phyloP scores from a whole-genome alignment of 495 filamentous ascomycete genomes.

The Massariosphaeria phaeospora region DNA sequence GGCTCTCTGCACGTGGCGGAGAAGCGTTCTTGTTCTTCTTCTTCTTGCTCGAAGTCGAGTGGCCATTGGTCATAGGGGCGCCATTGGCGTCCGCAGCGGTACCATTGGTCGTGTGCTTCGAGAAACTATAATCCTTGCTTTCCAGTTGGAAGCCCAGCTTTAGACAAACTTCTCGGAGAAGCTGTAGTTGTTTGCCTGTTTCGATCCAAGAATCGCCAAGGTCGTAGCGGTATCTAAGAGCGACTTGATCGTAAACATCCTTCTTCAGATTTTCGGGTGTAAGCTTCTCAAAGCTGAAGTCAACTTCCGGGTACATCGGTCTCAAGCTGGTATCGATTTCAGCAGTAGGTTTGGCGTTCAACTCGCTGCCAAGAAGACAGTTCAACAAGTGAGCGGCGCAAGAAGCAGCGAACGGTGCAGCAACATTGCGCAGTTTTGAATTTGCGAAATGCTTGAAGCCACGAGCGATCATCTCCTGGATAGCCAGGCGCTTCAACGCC shows the following conservation, averaged over 20 bases:
- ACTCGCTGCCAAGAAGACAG: constrained; percentile 74
- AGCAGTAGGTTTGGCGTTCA: constrained; percentile 71
- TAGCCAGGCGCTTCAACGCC: constrained; percentile 67
- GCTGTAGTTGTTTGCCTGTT: constrained; percentile 66
- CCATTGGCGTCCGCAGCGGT: constrained; percentile 39
- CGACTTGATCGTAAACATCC: constrained; percentile 67
- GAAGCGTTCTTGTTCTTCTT: constrained; percentile 61
- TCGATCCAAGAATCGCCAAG: constrained; percentile 62
- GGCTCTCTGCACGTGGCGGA: constrained; percentile 48
- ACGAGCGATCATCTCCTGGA: constrained; percentile 90
- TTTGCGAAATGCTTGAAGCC: constrained; percentile 89
- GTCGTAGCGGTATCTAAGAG: constrained; percentile 68
- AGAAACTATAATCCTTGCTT: constrained; percentile 75
- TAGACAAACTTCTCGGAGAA: constrained; percentile 82
- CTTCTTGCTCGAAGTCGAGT: constrained; percentile 55
- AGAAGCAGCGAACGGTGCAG: constrained; percentile 65
- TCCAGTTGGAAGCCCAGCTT: constrained; percentile 89
- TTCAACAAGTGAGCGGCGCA: constrained; percentile 88
- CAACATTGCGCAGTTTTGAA: constrained; percentile 73
- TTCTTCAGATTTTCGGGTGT: constrained; percentile 64
- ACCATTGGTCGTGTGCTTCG: constrained; percentile 38
- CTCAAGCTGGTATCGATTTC: constrained; percentile 71
- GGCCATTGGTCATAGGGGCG: constrained; percentile 44
- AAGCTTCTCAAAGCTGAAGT: constrained; percentile 72
- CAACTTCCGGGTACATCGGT: constrained; percentile 72